A percentile compares a stretch with the other conserved stretches of the same genome.
These are phyloP conservation scores for Knufia fluminis DNA, from an alignment of 2,329 filamentous ascomycete species.

Conservation along the genomic window DNA sequence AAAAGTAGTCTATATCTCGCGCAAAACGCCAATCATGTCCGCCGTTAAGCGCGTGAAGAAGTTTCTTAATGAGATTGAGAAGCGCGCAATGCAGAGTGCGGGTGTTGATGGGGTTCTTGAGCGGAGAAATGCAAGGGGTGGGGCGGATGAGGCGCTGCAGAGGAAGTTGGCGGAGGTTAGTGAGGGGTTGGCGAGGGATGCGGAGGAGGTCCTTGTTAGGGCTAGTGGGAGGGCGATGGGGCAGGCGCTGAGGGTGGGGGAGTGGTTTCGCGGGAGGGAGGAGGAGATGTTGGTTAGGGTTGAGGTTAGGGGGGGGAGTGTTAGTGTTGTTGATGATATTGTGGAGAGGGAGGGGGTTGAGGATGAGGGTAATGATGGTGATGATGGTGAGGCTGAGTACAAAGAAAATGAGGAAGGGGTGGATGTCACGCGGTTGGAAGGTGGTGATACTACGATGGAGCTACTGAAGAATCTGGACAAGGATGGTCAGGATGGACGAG, in stretches of 20 bases:
- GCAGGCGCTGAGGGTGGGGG: conserved; percentile 45
- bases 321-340: conserved; percentile 53
- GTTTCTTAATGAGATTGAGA: conserved; percentile 44
- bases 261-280: conserved; percentile 44
- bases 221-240: conserved; percentile 52
- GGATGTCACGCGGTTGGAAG: conserved; percentile 11
- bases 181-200: conserved; percentile 26
- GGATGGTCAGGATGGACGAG: neutral
- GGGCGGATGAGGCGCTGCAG: conserved; percentile 4
- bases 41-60: conserved; percentile 51
- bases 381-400: conserved; percentile 12
- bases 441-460: conserved; percentile 21
- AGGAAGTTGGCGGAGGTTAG: conserved; percentile 25
- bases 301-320: conserved; percentile 45
- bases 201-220: conserved; percentile 48
- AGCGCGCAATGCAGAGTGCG: conserved; percentile 35
- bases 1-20: conserved; percentile 50
- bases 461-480: conserved; percentile 11
- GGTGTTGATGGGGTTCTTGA: conserved; percentile 25
- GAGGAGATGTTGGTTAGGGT: conserved; percentile 43
- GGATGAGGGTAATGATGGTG: conserved; percentile 14
- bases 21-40: conserved; percentile 48
- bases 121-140: conserved; percentile 11
- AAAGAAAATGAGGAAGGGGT: neutral
- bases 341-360: conserved; percentile 31